A percentile compares a stretch with the other conserved stretches of the same genome.
phyloP scores from a whole-genome alignment of 1,284 basidiomycete species.

The Leucoagaricus sp. region DNA sequence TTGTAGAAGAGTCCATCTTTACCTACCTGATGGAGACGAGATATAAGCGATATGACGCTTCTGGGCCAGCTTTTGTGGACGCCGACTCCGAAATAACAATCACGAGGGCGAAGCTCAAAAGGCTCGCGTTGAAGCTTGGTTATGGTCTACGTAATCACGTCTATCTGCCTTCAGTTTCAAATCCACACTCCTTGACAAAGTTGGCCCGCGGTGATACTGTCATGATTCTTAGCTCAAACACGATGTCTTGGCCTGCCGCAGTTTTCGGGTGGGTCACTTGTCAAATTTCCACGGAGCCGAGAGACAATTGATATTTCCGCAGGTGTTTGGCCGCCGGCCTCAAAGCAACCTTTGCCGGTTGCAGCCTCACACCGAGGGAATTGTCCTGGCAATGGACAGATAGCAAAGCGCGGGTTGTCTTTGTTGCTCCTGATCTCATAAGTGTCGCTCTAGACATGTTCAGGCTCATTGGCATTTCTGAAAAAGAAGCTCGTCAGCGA shows the following conservation, averaged over 20 bases:
- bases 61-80: conserved; percentile 56
- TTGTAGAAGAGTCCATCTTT: conserved; percentile 38
- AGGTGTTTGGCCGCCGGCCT: conserved; percentile 40
- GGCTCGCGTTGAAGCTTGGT: conserved; percentile 45
- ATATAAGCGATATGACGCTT: conserved; percentile 28
- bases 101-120: conserved; percentile 45
- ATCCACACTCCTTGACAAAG: conserved; percentile 19
- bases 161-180: neutral
- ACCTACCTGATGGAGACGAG: conserved; percentile 38
- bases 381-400: conserved; percentile 42
- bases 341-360: conserved; percentile 43
- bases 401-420: conserved; percentile 44
- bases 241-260: conserved; percentile 50
- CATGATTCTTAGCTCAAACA: conserved; percentile 51
- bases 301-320: neutral
- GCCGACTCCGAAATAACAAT: conserved; percentile 47
- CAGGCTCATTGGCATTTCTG: conserved; percentile 27
- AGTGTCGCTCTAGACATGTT: conserved; percentile 37
- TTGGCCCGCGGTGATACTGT: conserved; percentile 33
- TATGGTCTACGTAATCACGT: conserved; percentile 40
- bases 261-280: conserved; percentile 38
- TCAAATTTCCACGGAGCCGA: too few relatives aligned
- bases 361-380: conserved; percentile 38
- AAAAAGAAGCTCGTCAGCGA: conserved; percentile 33
- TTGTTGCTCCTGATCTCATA: conserved; percentile 45